Evolutionary conservation across 2,329 filamentous ascomycete genomes (phyloP).

Genomic region (Penicillium brasilianum): DNA sequence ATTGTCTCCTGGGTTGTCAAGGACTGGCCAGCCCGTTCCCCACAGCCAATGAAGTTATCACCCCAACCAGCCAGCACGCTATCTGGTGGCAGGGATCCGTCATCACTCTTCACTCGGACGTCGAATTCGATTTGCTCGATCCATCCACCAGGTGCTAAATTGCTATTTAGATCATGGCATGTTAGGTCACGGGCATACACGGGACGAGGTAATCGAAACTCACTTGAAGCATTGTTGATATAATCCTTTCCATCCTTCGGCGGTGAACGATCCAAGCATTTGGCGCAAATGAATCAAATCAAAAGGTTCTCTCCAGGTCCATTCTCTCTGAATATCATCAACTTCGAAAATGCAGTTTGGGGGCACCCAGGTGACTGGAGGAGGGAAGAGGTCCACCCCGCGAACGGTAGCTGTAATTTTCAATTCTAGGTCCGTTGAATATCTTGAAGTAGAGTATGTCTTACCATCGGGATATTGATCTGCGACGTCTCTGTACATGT

Average conservation of each 20-base stretch:
- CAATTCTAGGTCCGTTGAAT: background rate
- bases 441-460: background rate
- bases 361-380: constrained; percentile 7
- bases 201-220: background rate
- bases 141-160: constrained; percentile 2
- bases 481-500: constrained; percentile 15
- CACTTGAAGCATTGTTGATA: constrained; percentile 13
- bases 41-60: constrained; percentile 3
- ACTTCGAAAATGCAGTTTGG: constrained; percentile 8
- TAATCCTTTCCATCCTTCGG: background rate
- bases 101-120: background rate
- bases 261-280: constrained; percentile 4
- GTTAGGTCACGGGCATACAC: background rate
- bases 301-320: constrained; percentile 10
- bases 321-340: constrained; percentile 6
- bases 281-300: constrained; percentile 10
- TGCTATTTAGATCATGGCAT: background rate
- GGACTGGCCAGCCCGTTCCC: background rate
- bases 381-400: constrained; percentile 10
- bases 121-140: constrained; percentile 10
- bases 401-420: constrained; percentile 7
- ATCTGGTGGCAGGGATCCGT: constrained; percentile 1
- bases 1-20: constrained; percentile 7
- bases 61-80: constrained; percentile 3
- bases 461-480: constrained; percentile 21